Evolutionary conservation across 2,329 filamentous ascomycete genomes (phyloP), one percentile per base, ranked within the genome.

Genomic region (Penicillium glabrum): DNA sequence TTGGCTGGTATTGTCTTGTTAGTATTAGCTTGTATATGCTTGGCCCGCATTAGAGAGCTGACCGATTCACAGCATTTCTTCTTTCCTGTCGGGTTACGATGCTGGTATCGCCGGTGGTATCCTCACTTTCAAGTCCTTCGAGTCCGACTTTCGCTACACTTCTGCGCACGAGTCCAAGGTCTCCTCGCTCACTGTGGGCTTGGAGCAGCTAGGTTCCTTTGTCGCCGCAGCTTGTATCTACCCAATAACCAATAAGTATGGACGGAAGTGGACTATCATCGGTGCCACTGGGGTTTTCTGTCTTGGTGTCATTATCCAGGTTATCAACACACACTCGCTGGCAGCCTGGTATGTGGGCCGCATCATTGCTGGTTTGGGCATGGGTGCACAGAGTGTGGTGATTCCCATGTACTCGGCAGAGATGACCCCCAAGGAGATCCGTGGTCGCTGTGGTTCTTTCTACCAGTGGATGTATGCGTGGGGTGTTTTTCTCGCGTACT

Each of bases 121-220:
- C 31, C 65, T 79, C 31, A 79, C 75, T 19, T 67, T 77, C 19
- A 55, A 62, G n/a, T 74, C 73, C 7, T 79, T 77, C 59, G 61
- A 75, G 43, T 58, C 62, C 14, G 75, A 77, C 57, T 77, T 74
- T 60, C 54, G 65, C 21, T 78, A 75, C 58, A 64, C 66, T 23
- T 67, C 66, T 21, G 63, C 63, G 7, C 63, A 74, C 48, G 66
- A 71, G 53, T 77, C 75, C 1, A 69, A 72, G 19, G 69, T 76
- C 48, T 77, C 73, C 29, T 76, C 77, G 2, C 74, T 80, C 35
- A 76, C 77, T 41, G 77, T 81, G 14, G 74, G 75, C 8, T 70
- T 81, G 6, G 77, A 80, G 39, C 78, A 81, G 52, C 73, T 79
- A 5, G 80, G 79, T 35, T 78, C 78, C 21, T 82, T 82, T 63